Conservation (phyloP, 805 yeast genomes). For the Spathaspora passalidarum region DNA sequence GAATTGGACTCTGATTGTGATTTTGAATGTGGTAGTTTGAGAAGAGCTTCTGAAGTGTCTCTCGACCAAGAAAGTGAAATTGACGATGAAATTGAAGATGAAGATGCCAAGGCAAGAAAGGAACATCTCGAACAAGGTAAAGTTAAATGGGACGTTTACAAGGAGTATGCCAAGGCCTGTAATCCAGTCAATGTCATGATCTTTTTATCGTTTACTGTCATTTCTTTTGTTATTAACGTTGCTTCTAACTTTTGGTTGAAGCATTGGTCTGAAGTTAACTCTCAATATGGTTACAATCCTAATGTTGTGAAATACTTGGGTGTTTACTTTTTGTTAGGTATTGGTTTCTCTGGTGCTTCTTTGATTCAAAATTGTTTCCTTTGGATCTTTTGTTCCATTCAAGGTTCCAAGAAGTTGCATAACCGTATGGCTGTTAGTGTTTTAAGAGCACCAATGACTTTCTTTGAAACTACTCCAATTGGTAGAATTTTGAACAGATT, state of each 20-base stretch:
- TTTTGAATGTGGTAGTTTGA: conserved; percentile 35
- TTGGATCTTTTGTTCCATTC: conserved; percentile 80
- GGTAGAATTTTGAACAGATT: conserved; percentile 90
- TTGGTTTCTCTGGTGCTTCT: conserved; percentile 57
- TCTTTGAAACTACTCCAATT: conserved; percentile 93
- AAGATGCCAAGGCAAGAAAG: conserved; percentile 44
- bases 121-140: conserved; percentile 92
- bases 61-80: conserved; percentile 34
- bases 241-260: conserved; percentile 88
- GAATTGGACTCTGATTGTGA: conserved; percentile 31
- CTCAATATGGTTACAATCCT: conserved; percentile 68
- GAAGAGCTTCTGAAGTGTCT: conserved; percentile 64
- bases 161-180: conserved; percentile 84
- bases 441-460: conserved; percentile 89
- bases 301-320: conserved; percentile 67
- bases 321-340: conserved; percentile 72
- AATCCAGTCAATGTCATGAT: conserved; percentile 61
- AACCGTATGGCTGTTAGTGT: conserved; percentile 68
- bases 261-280: conserved; percentile 93
- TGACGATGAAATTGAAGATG: conserved; percentile 31
- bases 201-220: conserved; percentile 53
- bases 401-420: conserved; percentile 76
- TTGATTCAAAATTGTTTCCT: conserved; percentile 65
- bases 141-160: conserved; percentile 84
- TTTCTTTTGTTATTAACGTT: conserved; percentile 61